Percentiles rank a stretch among this genome's conserved stretches.
Evolutionary conservation across 768 basidiomycete species (phyloP).

Genomic region (Pilatotrama ljubarskyi): DNA sequence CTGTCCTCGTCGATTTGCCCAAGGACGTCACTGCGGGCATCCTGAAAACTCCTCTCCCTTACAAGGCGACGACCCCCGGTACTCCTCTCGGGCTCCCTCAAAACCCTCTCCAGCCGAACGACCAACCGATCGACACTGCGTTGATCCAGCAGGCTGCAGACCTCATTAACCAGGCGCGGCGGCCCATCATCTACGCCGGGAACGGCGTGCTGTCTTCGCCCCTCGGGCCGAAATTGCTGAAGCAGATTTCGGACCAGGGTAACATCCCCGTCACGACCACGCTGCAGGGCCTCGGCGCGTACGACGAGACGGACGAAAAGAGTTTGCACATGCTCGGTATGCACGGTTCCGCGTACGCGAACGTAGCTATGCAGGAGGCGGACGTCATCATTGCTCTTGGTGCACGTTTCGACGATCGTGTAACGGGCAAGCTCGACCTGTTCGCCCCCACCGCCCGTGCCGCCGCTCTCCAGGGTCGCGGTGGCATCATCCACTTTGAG

Average conservation of each 20-base stretch:
- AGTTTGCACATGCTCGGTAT: conserved; percentile 98
- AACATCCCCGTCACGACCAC: conserved; percentile 98
- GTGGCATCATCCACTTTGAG: conserved; percentile 99
- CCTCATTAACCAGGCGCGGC: conserved; percentile 89
- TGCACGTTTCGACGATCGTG: conserved; percentile 96
- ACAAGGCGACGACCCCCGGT: conserved; percentile 85
- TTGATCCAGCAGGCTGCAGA: conserved; percentile 82
- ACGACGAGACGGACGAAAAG: conserved; percentile 85
- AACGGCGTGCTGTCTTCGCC: conserved; percentile 84
- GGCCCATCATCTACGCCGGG: conserved; percentile 91
- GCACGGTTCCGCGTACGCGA: conserved; percentile 98
- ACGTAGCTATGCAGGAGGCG: conserved; percentile 95
- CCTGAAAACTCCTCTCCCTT: conserved; percentile 80
- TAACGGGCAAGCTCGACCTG: conserved; percentile 84
- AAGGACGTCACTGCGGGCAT: conserved; percentile 97
- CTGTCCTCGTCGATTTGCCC: conserved; percentile 97
- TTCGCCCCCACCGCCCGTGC: conserved; percentile 91
- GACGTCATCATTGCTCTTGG: conserved; percentile 98
- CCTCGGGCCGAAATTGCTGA: conserved; percentile 79
- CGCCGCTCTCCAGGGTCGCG: conserved; percentile 81
- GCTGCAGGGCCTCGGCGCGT: conserved; percentile 92
- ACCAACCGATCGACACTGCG: conserved; percentile 58
- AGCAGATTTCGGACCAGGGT: conserved; percentile 74
- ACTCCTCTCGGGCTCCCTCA: conserved; percentile 67
- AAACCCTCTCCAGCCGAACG: conserved; percentile 63